A percentile compares a stretch with the other conserved stretches of the same genome.
Conservation (phyloP, 768 basidiomycete genomes). For the Cyathus striatus region DNA sequence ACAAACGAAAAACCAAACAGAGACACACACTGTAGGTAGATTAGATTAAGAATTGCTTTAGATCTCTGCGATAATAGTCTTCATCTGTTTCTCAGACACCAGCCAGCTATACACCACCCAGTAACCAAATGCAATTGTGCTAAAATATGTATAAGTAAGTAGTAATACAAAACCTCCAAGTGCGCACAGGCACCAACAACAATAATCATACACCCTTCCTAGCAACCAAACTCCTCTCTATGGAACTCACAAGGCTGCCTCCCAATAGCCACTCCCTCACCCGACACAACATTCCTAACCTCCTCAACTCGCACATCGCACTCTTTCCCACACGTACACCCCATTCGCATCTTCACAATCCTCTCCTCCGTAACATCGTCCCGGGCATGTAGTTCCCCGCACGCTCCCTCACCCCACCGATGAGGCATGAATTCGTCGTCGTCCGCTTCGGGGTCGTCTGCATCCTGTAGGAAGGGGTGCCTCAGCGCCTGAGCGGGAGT, state of each 20-base stretch:
- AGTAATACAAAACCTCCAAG: too few species aligned
- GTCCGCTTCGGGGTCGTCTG: conserved; percentile 18
- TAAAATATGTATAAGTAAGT: too few species aligned
- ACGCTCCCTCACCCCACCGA: conserved; percentile 62
- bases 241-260: conserved; percentile 61
- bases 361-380: conserved; percentile 54
- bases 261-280: conserved; percentile 58
- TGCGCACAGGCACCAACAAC: too few species aligned
- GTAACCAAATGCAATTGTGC: too few species aligned
- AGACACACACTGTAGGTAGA: too few species aligned
- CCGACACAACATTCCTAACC: conserved; percentile 26
- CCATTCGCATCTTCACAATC: conserved; percentile 38
- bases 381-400: conserved; percentile 53
- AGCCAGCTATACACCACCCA: too few species aligned
- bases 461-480: conserved; percentile 69
- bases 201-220: neutral
- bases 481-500: conserved; percentile 73
- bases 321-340: conserved; percentile 27
- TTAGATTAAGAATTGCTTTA: too few species aligned
- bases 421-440: conserved; percentile 73
- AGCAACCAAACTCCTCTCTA: conserved; percentile 20
- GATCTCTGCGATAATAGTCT: too few species aligned
- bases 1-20: too few species aligned
- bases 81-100: too few species aligned
- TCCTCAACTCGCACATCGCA: conserved; percentile 22